These are phyloP conservation scores for Salix brachista DNA, from an alignment of 345 rosid species.

Conservation along the genomic window DNA sequence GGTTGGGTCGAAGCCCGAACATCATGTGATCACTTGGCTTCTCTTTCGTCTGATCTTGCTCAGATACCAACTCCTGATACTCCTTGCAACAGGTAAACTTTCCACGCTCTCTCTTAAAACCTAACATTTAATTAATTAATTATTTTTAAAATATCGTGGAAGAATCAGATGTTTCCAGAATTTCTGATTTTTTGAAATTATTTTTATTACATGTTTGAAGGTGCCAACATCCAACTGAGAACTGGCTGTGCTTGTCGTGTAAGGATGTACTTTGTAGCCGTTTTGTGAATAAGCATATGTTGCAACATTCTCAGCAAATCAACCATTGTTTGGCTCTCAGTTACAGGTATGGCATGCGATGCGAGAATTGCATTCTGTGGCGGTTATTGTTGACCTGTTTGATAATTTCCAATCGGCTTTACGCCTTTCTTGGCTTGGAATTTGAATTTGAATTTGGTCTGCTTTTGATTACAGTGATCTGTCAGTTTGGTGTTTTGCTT, in stretches of 20 bases:
- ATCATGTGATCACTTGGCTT: constrained; percentile 67
- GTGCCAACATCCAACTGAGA: constrained; percentile 77
- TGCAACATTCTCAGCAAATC: constrained; percentile 59
- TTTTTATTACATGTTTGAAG: constrained; percentile 26
- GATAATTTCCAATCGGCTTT: neutral
- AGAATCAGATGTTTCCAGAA: too few relatives aligned
- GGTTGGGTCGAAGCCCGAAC: constrained; percentile 93
- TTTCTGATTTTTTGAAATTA: neutral
- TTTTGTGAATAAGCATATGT: constrained; percentile 85
- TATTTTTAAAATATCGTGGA: neutral
- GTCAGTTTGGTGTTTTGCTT: constrained; percentile 82
- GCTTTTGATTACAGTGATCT: constrained; percentile 52
- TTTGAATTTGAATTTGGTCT: neutral
- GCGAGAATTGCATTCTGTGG: neutral
- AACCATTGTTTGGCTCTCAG: constrained; percentile 70
- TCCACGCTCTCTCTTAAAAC: neutral
- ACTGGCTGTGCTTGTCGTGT: constrained; percentile 80
- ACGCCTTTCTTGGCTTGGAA: neutral
- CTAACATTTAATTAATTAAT: neutral
- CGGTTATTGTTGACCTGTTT: neutral
- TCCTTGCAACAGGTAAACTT: constrained; percentile 56
- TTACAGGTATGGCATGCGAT: constrained; percentile 46
- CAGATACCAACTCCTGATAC: constrained; percentile 67
- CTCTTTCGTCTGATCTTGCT: constrained; percentile 55
- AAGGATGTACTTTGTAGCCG: constrained; percentile 90